These are phyloP conservation scores for Passiflora organensis DNA, from an alignment of 345 rosid genomes.

Conservation along the genomic window DNA sequence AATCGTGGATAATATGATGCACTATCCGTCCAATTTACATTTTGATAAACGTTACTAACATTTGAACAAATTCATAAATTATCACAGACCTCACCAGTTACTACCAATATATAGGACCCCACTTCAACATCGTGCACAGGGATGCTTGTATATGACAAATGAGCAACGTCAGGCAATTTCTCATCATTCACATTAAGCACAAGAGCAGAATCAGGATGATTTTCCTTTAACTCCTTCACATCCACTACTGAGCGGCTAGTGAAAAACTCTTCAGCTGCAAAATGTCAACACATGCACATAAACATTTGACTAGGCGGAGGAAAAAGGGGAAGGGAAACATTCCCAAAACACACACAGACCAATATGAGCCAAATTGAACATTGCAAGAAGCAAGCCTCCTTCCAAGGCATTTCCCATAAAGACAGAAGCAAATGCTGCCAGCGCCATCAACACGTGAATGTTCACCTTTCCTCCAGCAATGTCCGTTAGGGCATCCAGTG, in stretches of 20 bases:
- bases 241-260: slow-evolving; percentile 90
- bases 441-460: slow-evolving; percentile 94
- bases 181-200: slow-evolving; percentile 57
- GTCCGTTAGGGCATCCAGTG: slow-evolving; percentile 84
- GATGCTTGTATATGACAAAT: slow-evolving; percentile 66
- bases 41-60: too few relatives aligned
- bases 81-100: slow-evolving; percentile 95
- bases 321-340: not conserved
- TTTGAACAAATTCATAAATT: too few relatives aligned
- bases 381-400: slow-evolving; percentile 93
- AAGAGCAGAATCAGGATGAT: slow-evolving; percentile 75
- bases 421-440: slow-evolving; percentile 87
- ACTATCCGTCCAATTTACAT: too few relatives aligned
- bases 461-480: slow-evolving; percentile 88
- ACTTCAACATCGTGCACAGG: slow-evolving; percentile 82
- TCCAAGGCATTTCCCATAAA: slow-evolving; percentile 93
- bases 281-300: not conserved
- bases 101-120: slow-evolving; percentile 83
- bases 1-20: too few relatives aligned
- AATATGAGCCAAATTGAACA: slow-evolving; percentile 97
- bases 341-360: slow-evolving; percentile 29
- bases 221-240: slow-evolving; percentile 89
- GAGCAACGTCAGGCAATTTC: slow-evolving; percentile 55
- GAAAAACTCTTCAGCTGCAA: slow-evolving; percentile 95
- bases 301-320: not conserved